A percentile compares a stretch with the other conserved stretches of the same genome.
phyloP scores from a whole-genome alignment of 2,329 filamentous ascomycete species.

The Zasmidium cellare region DNA sequence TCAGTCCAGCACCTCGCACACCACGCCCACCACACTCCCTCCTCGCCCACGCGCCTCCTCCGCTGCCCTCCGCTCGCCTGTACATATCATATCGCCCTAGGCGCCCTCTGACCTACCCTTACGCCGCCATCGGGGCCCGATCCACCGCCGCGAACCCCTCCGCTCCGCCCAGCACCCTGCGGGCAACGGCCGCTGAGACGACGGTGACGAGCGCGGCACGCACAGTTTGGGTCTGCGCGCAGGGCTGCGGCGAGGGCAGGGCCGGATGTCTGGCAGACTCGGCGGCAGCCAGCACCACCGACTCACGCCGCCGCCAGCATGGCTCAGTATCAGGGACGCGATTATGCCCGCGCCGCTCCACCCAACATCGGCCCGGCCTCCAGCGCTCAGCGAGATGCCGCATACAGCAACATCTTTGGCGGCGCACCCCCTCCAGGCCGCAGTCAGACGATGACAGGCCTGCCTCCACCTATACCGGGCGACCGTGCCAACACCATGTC shows the following conservation, averaged over 20 bases:
- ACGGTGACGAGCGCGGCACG: slow-evolving; percentile 3
- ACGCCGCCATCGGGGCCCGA: no score
- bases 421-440: slow-evolving; percentile 74
- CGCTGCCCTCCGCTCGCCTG: no score
- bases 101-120: no score
- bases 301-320: slow-evolving; percentile 37
- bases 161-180: no score
- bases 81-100: no score
- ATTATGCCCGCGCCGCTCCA: slow-evolving; percentile 44
- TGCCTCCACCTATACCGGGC: slow-evolving; percentile 60
- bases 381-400: slow-evolving; percentile 78
- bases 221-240: not conserved
- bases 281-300: slow-evolving; percentile 17
- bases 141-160: no score
- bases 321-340: slow-evolving; percentile 66
- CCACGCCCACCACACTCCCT: no score
- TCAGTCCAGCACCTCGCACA: not conserved
- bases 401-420: slow-evolving; percentile 95
- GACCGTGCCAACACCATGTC: slow-evolving; percentile 74
- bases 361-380: slow-evolving; percentile 55
- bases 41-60: no score
- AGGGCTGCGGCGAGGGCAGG: slow-evolving; percentile 1
- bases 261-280: slow-evolving; percentile 22
- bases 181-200: not conserved
- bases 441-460: slow-evolving; percentile 92